Conservation (phyloP, 2,329 filamentous ascomycete genomes). For the Didymosphaeria variabile region DNA sequence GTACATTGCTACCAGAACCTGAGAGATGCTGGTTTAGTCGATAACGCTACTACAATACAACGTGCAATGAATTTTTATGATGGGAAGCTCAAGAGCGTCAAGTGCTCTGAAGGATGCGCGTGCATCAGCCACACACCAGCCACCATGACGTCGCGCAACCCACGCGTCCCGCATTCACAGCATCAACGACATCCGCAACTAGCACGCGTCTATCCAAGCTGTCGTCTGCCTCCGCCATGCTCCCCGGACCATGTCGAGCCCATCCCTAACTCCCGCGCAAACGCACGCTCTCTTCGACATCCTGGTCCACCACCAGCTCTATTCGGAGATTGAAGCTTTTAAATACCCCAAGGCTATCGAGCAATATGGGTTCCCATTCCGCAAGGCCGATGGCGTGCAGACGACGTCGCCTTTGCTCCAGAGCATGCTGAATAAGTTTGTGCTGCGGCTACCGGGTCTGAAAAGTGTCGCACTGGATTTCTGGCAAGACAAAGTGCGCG, state of each 20-base stretch:
- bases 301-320: slow-evolving; percentile 63
- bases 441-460: slow-evolving; percentile 72
- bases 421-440: slow-evolving; percentile 70
- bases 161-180: not conserved
- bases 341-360: slow-evolving; percentile 70
- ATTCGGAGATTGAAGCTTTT: slow-evolving; percentile 76
- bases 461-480: slow-evolving; percentile 64
- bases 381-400: slow-evolving; percentile 54
- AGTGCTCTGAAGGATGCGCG: too few species aligned
- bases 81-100: too few species aligned
- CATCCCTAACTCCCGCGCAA: slow-evolving; percentile 55
- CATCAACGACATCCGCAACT: not conserved
- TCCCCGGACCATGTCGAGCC: slow-evolving; percentile 25
- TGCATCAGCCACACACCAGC: not conserved
- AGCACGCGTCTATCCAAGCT: not conserved
- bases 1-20: too few species aligned
- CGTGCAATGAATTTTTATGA: too few species aligned
- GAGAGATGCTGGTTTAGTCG: too few species aligned
- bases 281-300: slow-evolving; percentile 63
- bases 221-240: slow-evolving; percentile 8
- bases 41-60: too few species aligned
- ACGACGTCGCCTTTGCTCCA: slow-evolving; percentile 72
- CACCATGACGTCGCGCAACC: not conserved
- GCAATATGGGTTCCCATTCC: slow-evolving; percentile 76
- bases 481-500: slow-evolving; percentile 54